These are phyloP conservation scores for Silene latifolia DNA, from an alignment of 148 eudicot species.

Conservation along the genomic window DNA sequence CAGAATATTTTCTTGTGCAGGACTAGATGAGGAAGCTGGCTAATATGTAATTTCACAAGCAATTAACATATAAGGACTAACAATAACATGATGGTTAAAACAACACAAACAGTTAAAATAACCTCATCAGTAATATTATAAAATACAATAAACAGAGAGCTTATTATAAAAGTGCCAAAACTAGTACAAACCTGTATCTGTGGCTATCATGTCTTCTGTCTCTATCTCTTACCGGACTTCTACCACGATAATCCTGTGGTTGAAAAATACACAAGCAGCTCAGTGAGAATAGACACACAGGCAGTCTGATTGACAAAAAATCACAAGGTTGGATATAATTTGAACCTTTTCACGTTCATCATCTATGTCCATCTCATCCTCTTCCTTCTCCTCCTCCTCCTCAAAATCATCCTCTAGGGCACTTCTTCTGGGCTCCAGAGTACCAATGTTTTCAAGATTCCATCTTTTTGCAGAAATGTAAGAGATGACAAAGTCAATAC, in stretches of 20 bases:
- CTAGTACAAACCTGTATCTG: constrained; percentile 65
- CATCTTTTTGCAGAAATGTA: constrained; percentile 41
- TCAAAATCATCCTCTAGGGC: constrained; percentile 97
- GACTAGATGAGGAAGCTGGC: background rate
- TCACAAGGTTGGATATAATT: background rate
- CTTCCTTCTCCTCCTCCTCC: constrained; percentile 96
- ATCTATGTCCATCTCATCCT: constrained; percentile 77
- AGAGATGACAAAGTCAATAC: background rate
- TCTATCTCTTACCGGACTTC: constrained; percentile 82
- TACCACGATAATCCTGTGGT: constrained; percentile 75
- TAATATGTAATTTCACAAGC: background rate
- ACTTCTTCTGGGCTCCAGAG: constrained; percentile 85
- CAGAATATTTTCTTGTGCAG: background rate
- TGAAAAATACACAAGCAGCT: background rate
- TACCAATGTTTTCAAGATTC: constrained; percentile 72
- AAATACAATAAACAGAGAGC: background rate
- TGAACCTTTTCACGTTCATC: constrained; percentile 74
- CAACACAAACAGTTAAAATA: background rate
- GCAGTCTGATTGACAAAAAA: background rate
- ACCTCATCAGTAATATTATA: background rate
- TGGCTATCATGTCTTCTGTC: constrained; percentile 87
- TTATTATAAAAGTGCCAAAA: background rate
- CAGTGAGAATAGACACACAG: constrained; percentile 5
- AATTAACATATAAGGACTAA: background rate
- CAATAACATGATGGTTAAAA: background rate